Conservation (phyloP, 495 filamentous ascomycete genomes). For the Mycothermus thermophilus region DNA sequence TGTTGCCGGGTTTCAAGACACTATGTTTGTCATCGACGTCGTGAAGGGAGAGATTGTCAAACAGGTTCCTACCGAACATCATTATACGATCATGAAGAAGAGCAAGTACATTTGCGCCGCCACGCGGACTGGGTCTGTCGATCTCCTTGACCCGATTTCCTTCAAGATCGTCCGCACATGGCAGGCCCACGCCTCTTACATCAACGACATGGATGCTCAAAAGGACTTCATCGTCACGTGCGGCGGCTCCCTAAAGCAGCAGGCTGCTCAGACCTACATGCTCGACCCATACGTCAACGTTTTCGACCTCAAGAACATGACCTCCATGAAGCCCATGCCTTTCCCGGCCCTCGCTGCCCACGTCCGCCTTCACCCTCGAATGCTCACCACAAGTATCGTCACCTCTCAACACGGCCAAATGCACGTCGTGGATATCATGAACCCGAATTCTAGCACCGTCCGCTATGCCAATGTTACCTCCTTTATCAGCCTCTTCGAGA, state of each 20-base stretch:
- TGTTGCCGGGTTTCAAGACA: constrained; percentile 70
- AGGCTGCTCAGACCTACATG: constrained; percentile 38
- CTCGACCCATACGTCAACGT: constrained; percentile 87
- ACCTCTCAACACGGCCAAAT: constrained; percentile 81
- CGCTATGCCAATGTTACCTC: constrained; percentile 65
- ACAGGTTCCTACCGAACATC: constrained; percentile 52
- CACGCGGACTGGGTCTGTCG: constrained; percentile 66
- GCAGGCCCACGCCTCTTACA: constrained; percentile 69
- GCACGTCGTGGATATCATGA: constrained; percentile 90
- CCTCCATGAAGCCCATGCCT: constrained; percentile 72
- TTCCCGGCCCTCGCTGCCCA: constrained; percentile 86
- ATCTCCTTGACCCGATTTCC: constrained; percentile 66
- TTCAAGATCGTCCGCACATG: constrained; percentile 71
- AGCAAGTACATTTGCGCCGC: constrained; percentile 85
- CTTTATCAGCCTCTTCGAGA: constrained; percentile 58
- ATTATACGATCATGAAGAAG: constrained; percentile 83
- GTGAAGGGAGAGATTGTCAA: constrained; percentile 70
- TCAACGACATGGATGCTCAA: constrained; percentile 92
- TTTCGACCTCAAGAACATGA: constrained; percentile 79
- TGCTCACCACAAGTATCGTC: constrained; percentile 85
- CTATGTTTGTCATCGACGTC: constrained; percentile 83
- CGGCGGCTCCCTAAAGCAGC: constrained; percentile 65
- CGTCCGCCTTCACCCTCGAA: constrained; percentile 86
- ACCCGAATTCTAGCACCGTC: constrained; percentile 78
- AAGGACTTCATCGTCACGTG: constrained; percentile 87